phyloP scores from a whole-genome alignment of 1,284 basidiomycete species.

The Microbotryum lychnidis-dioicae region DNA sequence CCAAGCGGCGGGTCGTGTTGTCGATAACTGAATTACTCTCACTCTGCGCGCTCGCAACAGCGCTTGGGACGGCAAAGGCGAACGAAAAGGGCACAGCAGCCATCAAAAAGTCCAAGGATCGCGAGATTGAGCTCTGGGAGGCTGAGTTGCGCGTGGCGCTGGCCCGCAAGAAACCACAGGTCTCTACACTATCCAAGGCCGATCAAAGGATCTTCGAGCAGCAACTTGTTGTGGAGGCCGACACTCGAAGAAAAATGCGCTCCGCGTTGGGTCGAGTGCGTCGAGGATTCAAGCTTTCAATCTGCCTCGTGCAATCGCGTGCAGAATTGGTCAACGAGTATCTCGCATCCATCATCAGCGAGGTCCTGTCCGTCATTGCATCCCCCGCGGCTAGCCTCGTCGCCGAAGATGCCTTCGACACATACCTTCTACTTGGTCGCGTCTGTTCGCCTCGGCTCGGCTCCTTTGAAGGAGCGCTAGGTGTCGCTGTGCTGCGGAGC shows the following conservation, averaged over 20 bases:
- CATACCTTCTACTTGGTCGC: constrained; percentile 55
- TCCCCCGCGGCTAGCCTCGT: constrained; percentile 58
- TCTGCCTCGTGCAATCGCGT: constrained; percentile 52
- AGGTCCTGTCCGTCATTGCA: constrained; percentile 51
- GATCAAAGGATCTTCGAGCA: constrained; percentile 69
- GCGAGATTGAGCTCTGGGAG: constrained; percentile 86
- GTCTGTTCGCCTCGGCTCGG: constrained; percentile 61
- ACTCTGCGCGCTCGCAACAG: constrained; percentile 10
- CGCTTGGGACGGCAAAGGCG: constrained; percentile 21
- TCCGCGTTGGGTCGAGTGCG: constrained; percentile 51
- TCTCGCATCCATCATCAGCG: constrained; percentile 52
- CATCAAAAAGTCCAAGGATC: constrained; percentile 55
- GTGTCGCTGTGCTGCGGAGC: constrained; percentile 68
- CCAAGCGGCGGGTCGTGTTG: too few species aligned
- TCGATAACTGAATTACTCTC: neutral
- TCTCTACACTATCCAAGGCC: constrained; percentile 58
- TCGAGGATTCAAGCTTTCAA: constrained; percentile 61
- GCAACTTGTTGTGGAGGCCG: constrained; percentile 69
- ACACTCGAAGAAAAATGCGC: constrained; percentile 55
- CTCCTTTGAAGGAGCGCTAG: constrained; percentile 59
- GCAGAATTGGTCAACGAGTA: constrained; percentile 50
- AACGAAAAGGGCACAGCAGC: constrained; percentile 6
- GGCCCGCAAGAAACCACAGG: constrained; percentile 57
- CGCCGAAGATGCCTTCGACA: constrained; percentile 57
- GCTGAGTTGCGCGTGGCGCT: constrained; percentile 77